Evolutionary conservation across 164 flowering plant species (phyloP), one percentile per base, ranked within the genome.

Genomic region (Amborella trichopoda): DNA sequence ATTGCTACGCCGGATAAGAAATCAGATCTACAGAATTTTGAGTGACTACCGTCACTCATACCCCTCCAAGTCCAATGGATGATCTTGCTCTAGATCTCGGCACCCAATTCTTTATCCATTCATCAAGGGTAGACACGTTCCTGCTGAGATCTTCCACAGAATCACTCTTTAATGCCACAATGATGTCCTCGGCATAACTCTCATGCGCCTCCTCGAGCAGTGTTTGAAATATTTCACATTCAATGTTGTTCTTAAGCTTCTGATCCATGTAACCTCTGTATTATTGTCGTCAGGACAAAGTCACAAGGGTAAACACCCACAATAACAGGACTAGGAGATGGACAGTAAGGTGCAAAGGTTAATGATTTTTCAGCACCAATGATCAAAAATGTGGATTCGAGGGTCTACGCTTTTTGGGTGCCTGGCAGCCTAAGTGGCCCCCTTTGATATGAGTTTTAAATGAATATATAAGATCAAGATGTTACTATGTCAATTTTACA

Each of bases 221-320:
- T 33, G 79, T 76, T 68, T 84, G 95, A 54, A 91, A 91, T 38
- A 91, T 91, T 59, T 91, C 96, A 52, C 95, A 82, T 50, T 91
- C 96, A 0, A 91, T 68, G 37, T 91, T 91, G 71, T 78, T 78
- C 3, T 78, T 44, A 28, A 83, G 78, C 70, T 91, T 91, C 18
- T 71, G 3, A 11, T 80, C 88, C 17, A 69, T 55, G 56, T 91
- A 91, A 37, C 95, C 99, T 67, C 99, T 91, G 68, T 39, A 46
- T n/a, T n/a, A n/a, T n/a, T n/a, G n/a, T n/a, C n/a, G n/a, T n/a
- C n/a, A 30, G 20, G 4, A 11, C 23, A 19, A 19, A 6, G 12
- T 19, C 44, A 41, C 23, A 24, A 40, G 20, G 13, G 14, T 26
- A 21, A 16, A 23, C 50, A 57, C 19, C 17, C 27, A 26, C 21